A percentile compares a stretch with the other conserved stretches of the same genome.
phyloP scores from a whole-genome alignment of 148 eudicot species.

The Rhododendron ferrugineum region DNA sequence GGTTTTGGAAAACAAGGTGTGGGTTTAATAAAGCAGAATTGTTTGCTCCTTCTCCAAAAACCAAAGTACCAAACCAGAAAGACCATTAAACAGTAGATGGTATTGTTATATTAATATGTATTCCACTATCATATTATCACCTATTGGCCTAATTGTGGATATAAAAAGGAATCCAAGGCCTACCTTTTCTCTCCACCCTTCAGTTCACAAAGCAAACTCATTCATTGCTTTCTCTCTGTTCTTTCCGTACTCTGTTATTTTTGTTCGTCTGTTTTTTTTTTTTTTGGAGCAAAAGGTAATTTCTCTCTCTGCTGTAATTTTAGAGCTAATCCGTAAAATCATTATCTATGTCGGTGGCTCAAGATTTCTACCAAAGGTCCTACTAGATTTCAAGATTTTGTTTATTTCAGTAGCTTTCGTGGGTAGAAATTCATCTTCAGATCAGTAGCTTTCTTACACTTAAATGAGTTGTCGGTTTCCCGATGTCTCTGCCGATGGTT shows the following conservation, averaged over 20 bases:
- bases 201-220: too few relatives aligned
- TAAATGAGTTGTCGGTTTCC: background rate
- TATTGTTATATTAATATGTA: background rate
- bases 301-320: background rate
- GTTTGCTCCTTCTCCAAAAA: background rate
- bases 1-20: background rate
- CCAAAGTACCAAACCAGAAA: background rate
- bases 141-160: background rate
- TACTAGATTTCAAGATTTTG: background rate
- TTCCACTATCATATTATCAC: background rate
- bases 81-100: background rate
- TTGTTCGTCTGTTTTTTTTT: background rate
- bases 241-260: background rate
- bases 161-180: slow-evolving; percentile 13
- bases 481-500: background rate
- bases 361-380: background rate
- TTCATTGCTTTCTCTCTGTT: background rate
- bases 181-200: slow-evolving; percentile 5
- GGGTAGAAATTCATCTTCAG: background rate
- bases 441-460: background rate
- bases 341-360: background rate
- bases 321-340: background rate
- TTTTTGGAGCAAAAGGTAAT: background rate
- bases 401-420: background rate
- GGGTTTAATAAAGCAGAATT: background rate